Base-by-base conservation (phyloP, 1,284 basidiomycete species). In the Leccinum variabile region DNA sequence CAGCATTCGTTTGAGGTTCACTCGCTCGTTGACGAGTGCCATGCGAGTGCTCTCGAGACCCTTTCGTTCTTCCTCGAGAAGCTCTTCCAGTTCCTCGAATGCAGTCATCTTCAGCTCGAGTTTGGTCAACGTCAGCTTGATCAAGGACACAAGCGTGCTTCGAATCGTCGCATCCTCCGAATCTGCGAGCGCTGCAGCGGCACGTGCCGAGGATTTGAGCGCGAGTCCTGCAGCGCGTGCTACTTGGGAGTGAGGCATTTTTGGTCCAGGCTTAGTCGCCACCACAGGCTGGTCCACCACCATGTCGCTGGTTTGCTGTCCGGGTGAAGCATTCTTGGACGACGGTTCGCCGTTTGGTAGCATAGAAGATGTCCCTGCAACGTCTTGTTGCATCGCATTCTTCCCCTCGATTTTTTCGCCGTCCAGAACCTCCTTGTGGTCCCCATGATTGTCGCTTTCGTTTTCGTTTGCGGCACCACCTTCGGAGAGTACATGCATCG, bases 81-180 rank as follows among this genome's bases (percentile, higher is more conserved):
- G 80, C 58, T 91, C 89, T 75, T 98, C 95, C 59, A 98, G 81
- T 73, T 93, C 88, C 74, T 97, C 95, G 72, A 97, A 97, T 75
- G 95, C 91, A 3, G 84, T 78, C 84, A 95, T 91, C 82, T 98
- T 97, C 65, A 96, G 81, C 74, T 98, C 95, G 56, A 99, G 87
- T 77, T 98, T 98, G 18, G 88, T 89, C 54, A 98, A 82, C 62
- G 97, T 97, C 33, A 97, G 85, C 71, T 95, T 91, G 77, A 98
- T 92, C 62, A 98, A 84, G 56, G 89, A 86, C 1, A 91, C 87
- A 22, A 98, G 87, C 25, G 96, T 87, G 58, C 85, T 82, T 55
- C 89, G 87, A 66, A 98, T 91, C 60, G 93, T 89, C 0, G 81
- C 77, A 68, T 97, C 93, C 76, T 97, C 95, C 16, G 91, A 88